Base-by-base conservation (phyloP, 352 stramenopile species). In the Peronospora belbahrii region DNA sequence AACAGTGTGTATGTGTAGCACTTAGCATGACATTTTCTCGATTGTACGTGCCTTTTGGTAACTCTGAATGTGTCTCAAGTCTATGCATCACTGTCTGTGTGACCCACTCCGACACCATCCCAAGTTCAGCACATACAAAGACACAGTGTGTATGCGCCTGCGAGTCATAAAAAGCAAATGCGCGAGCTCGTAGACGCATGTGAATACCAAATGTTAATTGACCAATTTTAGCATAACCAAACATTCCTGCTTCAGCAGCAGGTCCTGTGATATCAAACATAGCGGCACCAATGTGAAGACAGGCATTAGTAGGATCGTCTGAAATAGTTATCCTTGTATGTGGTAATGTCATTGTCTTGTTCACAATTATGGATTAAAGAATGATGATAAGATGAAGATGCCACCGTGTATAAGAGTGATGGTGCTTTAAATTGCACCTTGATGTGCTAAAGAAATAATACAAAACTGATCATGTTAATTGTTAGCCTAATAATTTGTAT, bases 1-100 rank as follows among this genome's bases (percentile, higher is more conserved):
- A 78, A 50, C 80, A 95, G 54, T 97, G 90, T 35, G 88, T 97
- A 60, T 97, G 90, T 7, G 88, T 97, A 22, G 86, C 88, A 43
- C 68, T 94, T 39, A 97, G 64, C 66, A 87, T 83, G 36, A 96
- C 65, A 57, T 95, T 96, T 28, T 85, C 60, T 27, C 63, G 65
- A 19, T 56, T 69, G 56, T 88, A 93, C 3, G 42, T 56, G n/a
- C 50, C 61, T 2, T 41, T 48, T 1, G 75, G 67, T 0, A 90
- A 19, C 19, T 65, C 36, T 18, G 49, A 42, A 25, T 91, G 65
- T 3, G 59, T 39, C 32, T 78, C 52, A 4, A 97, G 63, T 0
- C 74, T 69, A 7, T 34, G 40, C 11, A 93, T 33, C 11, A 96
- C 89, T 1, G 67, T 66, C 52, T 85, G 77, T n/a, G 76, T 92